A percentile compares a stretch with the other conserved stretches of the same genome.
phyloP scores from a whole-genome alignment of 2,329 filamentous ascomycete genomes.

The Raffaelea albimanens region DNA sequence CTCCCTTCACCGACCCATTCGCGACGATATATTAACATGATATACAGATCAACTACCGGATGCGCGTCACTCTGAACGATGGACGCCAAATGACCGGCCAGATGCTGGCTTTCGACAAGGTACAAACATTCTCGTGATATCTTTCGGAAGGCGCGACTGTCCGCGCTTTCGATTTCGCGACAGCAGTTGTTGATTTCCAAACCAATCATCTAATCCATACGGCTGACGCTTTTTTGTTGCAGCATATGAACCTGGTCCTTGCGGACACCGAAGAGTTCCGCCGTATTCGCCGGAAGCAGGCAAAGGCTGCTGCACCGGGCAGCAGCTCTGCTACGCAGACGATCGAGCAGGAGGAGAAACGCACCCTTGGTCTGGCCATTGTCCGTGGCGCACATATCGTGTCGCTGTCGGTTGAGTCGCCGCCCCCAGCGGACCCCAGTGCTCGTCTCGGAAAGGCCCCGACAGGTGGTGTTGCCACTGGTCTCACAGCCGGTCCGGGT shows the following conservation, averaged over 20 bases:
- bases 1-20: not conserved
- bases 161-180: too few species aligned
- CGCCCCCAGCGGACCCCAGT: constrained; percentile 87
- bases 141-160: not conserved
- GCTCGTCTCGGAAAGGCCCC: constrained; percentile 74
- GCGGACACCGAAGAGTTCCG: constrained; percentile 98
- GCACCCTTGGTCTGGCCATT: constrained; percentile 90
- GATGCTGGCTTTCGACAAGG: constrained; percentile 95
- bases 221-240: not conserved
- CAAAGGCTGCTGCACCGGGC: constrained; percentile 59
- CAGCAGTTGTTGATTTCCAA: not conserved
- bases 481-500: constrained; percentile 74
- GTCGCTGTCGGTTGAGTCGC: constrained; percentile 89
- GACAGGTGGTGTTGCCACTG: constrained; percentile 57
- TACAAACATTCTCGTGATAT: not conserved
- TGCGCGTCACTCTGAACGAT: constrained; percentile 93
- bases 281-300: constrained; percentile 75
- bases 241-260: constrained; percentile 98
- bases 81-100: constrained; percentile 94
- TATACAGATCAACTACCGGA: constrained; percentile 93
- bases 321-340: constrained; percentile 42
- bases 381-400: constrained; percentile 92
- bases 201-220: not conserved
- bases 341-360: constrained; percentile 90
- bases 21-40: constrained; percentile 15